These are phyloP conservation scores for Petasospora fabianii DNA, from an alignment of 1,139 yeast species.

Conservation along the genomic window DNA sequence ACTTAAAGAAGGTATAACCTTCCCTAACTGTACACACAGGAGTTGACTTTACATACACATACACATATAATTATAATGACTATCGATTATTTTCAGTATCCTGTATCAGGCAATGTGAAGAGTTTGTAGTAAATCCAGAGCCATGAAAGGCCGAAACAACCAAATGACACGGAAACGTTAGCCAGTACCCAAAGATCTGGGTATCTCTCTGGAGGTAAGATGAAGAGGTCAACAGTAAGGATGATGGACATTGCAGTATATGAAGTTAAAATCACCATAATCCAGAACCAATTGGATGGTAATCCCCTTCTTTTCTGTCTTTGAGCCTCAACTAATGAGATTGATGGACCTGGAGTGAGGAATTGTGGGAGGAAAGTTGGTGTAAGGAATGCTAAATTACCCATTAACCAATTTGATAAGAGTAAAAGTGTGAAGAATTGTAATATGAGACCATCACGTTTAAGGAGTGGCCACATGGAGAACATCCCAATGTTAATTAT, in stretches of 20 bases:
- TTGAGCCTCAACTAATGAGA: conserved; percentile 29
- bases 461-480: conserved; percentile 83
- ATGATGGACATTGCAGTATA: conserved; percentile 52
- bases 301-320: conserved; percentile 43
- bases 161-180: conserved; percentile 71
- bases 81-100: neutral
- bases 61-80: neutral
- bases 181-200: conserved; percentile 88
- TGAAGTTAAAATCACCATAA: conserved; percentile 50
- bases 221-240: conserved; percentile 51
- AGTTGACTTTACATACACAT: no score
- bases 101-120: conserved; percentile 28
- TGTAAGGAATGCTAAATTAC: conserved; percentile 45
- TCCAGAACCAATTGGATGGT: conserved; percentile 54
- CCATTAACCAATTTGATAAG: conserved; percentile 82
- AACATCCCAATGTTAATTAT: conserved; percentile 79
- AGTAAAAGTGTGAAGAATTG: conserved; percentile 65
- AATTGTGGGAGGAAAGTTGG: conserved; percentile 40
- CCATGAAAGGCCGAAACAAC: conserved; percentile 73
- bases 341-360: conserved; percentile 41
- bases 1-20: conserved; percentile 34
- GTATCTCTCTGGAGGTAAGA: conserved; percentile 52
- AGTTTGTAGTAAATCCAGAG: conserved; percentile 65
- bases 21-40: conserved; percentile 31
- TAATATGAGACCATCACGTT: conserved; percentile 65